Conservation (phyloP, 163 green algal species). For the Botryococcus braunii region DNA sequence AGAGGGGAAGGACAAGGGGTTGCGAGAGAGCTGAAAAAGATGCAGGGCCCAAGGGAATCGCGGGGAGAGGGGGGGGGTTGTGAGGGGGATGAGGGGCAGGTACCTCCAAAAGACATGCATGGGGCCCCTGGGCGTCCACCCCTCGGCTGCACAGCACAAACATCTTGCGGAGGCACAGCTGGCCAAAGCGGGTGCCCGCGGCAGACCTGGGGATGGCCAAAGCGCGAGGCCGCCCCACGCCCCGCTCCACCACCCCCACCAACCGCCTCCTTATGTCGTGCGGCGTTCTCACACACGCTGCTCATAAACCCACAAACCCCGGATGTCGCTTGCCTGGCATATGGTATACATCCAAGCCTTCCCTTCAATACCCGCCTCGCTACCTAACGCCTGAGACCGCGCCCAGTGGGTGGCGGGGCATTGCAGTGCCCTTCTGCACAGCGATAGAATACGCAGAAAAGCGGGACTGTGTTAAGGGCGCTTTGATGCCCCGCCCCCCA, state of each 20-base stretch:
- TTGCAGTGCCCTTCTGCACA: no score
- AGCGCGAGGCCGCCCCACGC: conserved; percentile 20
- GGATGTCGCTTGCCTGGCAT: no score
- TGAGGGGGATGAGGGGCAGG: background rate
- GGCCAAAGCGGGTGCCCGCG: conserved; percentile 39
- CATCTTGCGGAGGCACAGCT: conserved; percentile 73
- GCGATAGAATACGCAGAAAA: no score
- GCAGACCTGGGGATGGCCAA: conserved; percentile 15
- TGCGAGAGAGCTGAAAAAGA: background rate
- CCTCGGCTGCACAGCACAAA: conserved; percentile 63
- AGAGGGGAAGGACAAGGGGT: background rate
- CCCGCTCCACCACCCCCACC: conserved; percentile 50
- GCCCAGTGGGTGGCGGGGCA: no score
- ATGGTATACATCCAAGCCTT: no score
- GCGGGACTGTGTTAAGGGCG: no score
- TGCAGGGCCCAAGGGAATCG: background rate
- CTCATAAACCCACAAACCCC: no score
- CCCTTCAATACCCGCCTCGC: no score
- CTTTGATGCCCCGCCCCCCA: no score
- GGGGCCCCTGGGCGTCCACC: conserved; percentile 14
- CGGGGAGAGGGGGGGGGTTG: no score
- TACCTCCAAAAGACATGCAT: conserved; percentile 30
- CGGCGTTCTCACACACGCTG: conserved; percentile 36
- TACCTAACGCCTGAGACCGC: no score
- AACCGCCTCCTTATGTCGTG: conserved; percentile 35